Percentiles rank a stretch among this genome's conserved stretches.
phyloP scores from a whole-genome alignment of 345 rosid species.

The rapeseed (Brassica napus) region DNA sequence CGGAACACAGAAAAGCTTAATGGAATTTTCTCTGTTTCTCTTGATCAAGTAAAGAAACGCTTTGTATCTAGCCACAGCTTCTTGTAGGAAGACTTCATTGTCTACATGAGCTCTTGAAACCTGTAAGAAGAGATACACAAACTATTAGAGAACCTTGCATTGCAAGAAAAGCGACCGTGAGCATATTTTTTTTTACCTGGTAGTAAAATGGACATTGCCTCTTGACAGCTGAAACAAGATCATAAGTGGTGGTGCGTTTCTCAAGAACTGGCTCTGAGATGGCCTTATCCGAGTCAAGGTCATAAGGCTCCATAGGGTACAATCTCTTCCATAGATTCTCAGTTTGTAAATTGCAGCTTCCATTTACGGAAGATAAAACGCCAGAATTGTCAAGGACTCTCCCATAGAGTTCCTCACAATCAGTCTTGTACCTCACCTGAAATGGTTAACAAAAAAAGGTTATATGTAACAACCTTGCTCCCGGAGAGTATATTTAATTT shows the following conservation, averaged over 20 bases:
- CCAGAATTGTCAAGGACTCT: constrained; percentile 56
- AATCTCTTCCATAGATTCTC: constrained; percentile 60
- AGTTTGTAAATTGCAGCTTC: constrained; percentile 45
- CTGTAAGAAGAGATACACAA: background rate
- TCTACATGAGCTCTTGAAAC: constrained; percentile 68
- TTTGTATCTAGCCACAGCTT: constrained; percentile 86
- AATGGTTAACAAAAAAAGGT: constrained; percentile 3
- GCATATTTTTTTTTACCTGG: constrained; percentile 44
- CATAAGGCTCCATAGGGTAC: constrained; percentile 70
- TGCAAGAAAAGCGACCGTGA: background rate
- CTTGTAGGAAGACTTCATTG: constrained; percentile 69
- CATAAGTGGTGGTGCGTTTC: constrained; percentile 61
- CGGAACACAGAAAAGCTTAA: constrained; percentile 80
- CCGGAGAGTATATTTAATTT: background rate
- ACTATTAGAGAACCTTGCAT: background rate
- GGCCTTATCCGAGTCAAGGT: constrained; percentile 45
- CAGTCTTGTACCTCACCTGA: constrained; percentile 56
- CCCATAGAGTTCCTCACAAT: constrained; percentile 64
- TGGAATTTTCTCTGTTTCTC: constrained; percentile 67
- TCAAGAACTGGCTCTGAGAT: constrained; percentile 32
- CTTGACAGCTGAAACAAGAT: constrained; percentile 83
- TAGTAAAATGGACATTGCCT: constrained; percentile 89
- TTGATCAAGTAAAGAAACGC: constrained; percentile 87
- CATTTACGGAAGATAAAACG: constrained; percentile 60
- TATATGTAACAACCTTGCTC: background rate